Conservation (phyloP, 2,329 filamentous ascomycete genomes). For the Aotearoamyces nothofagi region DNA sequence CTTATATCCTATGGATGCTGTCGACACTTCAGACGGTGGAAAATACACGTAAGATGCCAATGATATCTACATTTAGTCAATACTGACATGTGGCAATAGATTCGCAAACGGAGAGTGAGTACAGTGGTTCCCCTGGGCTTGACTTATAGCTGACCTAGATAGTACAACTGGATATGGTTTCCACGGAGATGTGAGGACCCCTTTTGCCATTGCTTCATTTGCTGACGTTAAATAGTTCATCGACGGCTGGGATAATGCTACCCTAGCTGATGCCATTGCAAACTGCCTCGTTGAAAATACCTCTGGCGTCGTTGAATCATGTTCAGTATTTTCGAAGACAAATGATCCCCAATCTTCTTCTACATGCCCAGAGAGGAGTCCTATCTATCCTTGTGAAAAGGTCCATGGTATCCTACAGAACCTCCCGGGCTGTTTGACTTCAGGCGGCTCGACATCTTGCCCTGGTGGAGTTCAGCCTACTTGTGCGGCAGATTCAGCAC, state of each 20-base stretch:
- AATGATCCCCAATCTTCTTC: slow-evolving; percentile 37
- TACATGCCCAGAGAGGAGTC: slow-evolving; percentile 52
- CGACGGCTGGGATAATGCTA: slow-evolving; percentile 52
- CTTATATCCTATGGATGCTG: slow-evolving; percentile 13
- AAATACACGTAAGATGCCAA: no score
- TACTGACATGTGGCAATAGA: no score
- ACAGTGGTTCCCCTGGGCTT: background rate
- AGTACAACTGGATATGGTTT: slow-evolving; percentile 48
- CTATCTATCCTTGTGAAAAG: slow-evolving; percentile 39
- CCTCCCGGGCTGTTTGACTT: slow-evolving; percentile 45
- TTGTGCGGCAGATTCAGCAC: background rate
- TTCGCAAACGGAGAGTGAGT: slow-evolving; percentile 27
- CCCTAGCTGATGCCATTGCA: slow-evolving; percentile 53
- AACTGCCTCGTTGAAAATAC: slow-evolving; percentile 45
- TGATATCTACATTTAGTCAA: no score
- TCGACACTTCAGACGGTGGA: slow-evolving; percentile 9
- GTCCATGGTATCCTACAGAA: slow-evolving; percentile 35
- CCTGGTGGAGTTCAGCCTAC: no score
- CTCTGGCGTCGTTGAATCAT: slow-evolving; percentile 56
- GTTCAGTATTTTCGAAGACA: slow-evolving; percentile 49
- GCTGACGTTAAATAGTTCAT: no score
- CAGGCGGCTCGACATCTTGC: slow-evolving; percentile 1
- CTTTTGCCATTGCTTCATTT: no score
- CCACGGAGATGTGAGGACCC: slow-evolving; percentile 61
- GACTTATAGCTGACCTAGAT: background rate